Evolutionary conservation across 1,284 basidiomycete genomes (phyloP).

Genomic region (Ganoderma sp.): DNA sequence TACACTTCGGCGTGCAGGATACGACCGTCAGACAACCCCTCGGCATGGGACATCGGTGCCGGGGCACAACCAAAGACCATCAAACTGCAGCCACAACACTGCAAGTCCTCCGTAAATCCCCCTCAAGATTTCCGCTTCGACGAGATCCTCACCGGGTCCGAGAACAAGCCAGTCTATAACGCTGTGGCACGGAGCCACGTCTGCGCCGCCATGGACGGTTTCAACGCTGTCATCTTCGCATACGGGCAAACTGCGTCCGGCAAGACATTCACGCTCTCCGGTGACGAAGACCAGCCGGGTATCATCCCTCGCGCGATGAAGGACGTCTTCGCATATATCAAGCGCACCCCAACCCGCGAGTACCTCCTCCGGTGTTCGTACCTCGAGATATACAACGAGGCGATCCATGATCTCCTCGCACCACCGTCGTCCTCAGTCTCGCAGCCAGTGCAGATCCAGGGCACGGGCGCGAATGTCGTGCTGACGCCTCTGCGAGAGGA

Average conservation of each 20-base stretch:
- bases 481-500: slow-evolving; percentile 85
- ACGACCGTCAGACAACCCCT: slow-evolving; percentile 62
- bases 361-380: slow-evolving; percentile 95
- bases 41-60: slow-evolving; percentile 60
- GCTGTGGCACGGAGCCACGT: slow-evolving; percentile 88
- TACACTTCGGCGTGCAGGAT: slow-evolving; percentile 55
- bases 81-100: slow-evolving; percentile 62
- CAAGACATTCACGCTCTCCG: slow-evolving; percentile 91
- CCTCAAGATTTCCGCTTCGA: slow-evolving; percentile 73
- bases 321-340: slow-evolving; percentile 81
- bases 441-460: slow-evolving; percentile 75
- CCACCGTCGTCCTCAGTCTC: slow-evolving; percentile 67
- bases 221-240: slow-evolving; percentile 93
- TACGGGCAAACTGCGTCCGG: slow-evolving; percentile 92
- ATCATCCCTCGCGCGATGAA: slow-evolving; percentile 94
- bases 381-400: slow-evolving; percentile 97
- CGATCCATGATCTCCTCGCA: slow-evolving; percentile 85
- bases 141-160: slow-evolving; percentile 79
- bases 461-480: slow-evolving; percentile 60
- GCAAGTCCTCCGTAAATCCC: slow-evolving; percentile 52
- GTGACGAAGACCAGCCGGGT: slow-evolving; percentile 84
- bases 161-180: slow-evolving; percentile 87
- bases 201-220: slow-evolving; percentile 93
- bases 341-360: slow-evolving; percentile 77
- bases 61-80: slow-evolving; percentile 50